phyloP scores from a whole-genome alignment of 768 basidiomycete species.

The Tricholoma flavovirens region DNA sequence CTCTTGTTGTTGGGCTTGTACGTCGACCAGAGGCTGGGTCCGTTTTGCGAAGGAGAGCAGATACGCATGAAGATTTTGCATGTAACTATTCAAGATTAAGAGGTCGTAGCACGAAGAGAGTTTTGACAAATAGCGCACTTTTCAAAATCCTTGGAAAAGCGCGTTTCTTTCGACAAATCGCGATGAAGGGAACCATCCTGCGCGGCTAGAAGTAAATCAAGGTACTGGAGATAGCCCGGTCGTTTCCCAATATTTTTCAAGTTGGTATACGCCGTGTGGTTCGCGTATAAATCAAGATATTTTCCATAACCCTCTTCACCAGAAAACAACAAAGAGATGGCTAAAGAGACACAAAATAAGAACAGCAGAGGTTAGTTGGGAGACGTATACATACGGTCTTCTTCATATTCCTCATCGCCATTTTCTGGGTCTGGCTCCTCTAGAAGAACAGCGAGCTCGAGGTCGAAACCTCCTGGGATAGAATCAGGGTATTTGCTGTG shows the following conservation, averaged over 20 bases:
- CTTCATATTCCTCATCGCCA: conserved; percentile 71
- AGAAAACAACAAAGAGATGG: conserved; percentile 82
- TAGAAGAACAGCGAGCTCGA: conserved; percentile 75
- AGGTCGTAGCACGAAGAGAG: conserved; percentile 3
- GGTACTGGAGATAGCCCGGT: conserved; percentile 87
- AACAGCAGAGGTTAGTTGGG: conserved; percentile 3
- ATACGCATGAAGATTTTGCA: conserved; percentile 76
- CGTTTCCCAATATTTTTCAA: conserved; percentile 80
- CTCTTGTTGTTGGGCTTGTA: conserved; percentile 60
- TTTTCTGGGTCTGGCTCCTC: conserved; percentile 75
- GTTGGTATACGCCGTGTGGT: conserved; percentile 87
- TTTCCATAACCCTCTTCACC: conserved; percentile 95
- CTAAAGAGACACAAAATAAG: conserved; percentile 30
- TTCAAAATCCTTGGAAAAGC: conserved; percentile 73
- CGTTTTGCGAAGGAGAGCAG: conserved; percentile 82
- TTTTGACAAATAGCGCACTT: conserved; percentile 40
- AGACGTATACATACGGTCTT: conserved; percentile 65
- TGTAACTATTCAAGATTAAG: conserved; percentile 53
- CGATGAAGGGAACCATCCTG: conserved; percentile 56
- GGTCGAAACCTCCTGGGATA: conserved; percentile 72
- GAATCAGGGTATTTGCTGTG: conserved; percentile 93
- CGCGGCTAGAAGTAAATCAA: conserved; percentile 74
- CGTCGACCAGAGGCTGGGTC: conserved; percentile 76
- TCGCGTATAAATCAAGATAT: conserved; percentile 88
- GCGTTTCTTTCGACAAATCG: conserved; percentile 64